These are phyloP conservation scores for Marasmius fiardii DNA, from an alignment of 1,284 basidiomycete genomes.

Conservation along the genomic window DNA sequence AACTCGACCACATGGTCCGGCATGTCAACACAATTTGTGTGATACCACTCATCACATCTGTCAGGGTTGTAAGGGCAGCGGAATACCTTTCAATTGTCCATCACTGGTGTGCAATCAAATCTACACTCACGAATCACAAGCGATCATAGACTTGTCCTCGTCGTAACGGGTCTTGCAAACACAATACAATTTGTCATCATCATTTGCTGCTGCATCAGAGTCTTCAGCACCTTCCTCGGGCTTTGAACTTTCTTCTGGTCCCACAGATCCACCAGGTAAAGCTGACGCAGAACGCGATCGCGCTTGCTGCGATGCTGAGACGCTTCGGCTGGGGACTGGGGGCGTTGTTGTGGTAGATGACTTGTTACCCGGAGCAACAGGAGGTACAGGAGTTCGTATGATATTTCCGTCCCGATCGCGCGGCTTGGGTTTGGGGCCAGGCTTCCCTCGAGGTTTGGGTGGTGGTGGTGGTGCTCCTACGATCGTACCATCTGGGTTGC, in stretches of 20 bases:
- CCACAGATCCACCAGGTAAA: constrained; percentile 48
- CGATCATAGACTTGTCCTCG: constrained; percentile 83
- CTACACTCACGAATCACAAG: constrained; percentile 72
- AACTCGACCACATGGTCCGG: constrained; percentile 75
- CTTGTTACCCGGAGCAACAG: background rate
- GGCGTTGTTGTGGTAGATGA: constrained; percentile 4
- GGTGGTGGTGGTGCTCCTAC: constrained; percentile 16
- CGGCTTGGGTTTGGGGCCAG: constrained; percentile 31
- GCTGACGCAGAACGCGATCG: constrained; percentile 69
- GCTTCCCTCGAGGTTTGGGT: constrained; percentile 40
- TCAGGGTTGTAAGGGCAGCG: too few relatives aligned
- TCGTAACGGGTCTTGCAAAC: constrained; percentile 80
- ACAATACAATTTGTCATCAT: constrained; percentile 80
- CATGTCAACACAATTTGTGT: constrained; percentile 77
- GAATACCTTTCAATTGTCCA: constrained; percentile 7
- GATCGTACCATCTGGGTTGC: constrained; percentile 30
- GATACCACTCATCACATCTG: constrained; percentile 90
- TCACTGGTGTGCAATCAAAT: background rate
- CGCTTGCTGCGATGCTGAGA: constrained; percentile 28
- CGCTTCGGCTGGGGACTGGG: constrained; percentile 16
- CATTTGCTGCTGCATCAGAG: constrained; percentile 52
- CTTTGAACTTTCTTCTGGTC: constrained; percentile 34
- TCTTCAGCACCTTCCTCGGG: constrained; percentile 47
- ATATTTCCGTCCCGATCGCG: constrained; percentile 18
- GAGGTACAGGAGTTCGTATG: constrained; percentile 5